These are phyloP conservation scores for Phaffia rhodozyma DNA, from an alignment of 1,284 basidiomycete species.

Conservation along the genomic window DNA sequence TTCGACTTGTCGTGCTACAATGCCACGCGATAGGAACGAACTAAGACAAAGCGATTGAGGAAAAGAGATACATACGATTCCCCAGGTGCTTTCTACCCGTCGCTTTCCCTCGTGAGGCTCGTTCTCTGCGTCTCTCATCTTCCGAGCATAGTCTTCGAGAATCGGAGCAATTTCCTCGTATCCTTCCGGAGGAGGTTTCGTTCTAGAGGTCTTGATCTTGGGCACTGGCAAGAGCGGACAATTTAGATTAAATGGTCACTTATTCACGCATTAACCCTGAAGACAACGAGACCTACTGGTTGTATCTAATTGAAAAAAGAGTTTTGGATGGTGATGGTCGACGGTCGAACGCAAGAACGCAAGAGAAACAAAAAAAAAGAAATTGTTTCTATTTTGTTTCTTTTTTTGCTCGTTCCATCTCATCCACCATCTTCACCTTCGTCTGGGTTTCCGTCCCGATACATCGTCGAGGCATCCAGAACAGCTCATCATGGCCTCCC, in stretches of 20 bases:
- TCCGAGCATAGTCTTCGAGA: constrained; percentile 87
- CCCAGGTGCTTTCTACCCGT: constrained; percentile 90
- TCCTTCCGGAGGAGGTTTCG: constrained; percentile 91
- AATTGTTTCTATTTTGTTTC: no score
- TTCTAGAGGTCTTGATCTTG: constrained; percentile 84
- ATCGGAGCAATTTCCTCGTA: constrained; percentile 94
- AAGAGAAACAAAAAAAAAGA: no score
- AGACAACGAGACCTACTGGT: neutral
- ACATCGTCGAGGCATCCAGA: neutral
- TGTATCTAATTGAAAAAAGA: no score
- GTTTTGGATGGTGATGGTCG: no score
- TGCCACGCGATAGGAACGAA: neutral
- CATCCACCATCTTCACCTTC: no score
- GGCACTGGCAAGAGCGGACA: constrained; percentile 46
- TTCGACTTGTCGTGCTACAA: neutral
- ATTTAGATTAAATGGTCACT: constrained; percentile 6
- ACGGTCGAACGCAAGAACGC: no score
- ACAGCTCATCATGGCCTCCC: neutral
- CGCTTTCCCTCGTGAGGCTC: constrained; percentile 96
- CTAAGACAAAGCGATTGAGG: neutral
- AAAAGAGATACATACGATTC: constrained; percentile 23
- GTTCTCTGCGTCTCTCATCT: constrained; percentile 95
- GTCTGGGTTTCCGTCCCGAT: neutral
- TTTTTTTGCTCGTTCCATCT: no score
- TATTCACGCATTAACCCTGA: neutral